Evolutionary conservation across 768 basidiomycete species (phyloP), one percentile per base, ranked within the genome.

Genomic region (Gelatoporia subvermispora): DNA sequence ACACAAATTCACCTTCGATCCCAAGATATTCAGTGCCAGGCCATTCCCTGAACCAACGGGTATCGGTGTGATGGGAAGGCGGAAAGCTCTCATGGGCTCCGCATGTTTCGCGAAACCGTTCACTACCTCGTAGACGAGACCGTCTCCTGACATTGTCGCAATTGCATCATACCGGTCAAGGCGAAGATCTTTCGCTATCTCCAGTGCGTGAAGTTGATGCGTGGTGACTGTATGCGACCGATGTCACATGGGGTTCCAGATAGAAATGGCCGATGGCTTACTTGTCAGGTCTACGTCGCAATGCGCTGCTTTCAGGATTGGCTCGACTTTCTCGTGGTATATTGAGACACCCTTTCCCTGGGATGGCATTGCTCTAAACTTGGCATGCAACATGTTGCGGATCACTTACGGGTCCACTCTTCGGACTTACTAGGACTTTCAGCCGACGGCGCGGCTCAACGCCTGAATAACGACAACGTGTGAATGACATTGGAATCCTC

Each of bases 1-100:
- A n/a, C 39, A 13, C 18, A 18, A 21, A 60, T 69, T 35, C 56
- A 84, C 84, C 62, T 81, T 68, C 20, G 75, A 52, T n/a, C 90
- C 90, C 18, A 91, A 65, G 16, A 93, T 63, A 57, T 90, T 91
- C 21, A 93, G 63, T 21, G 83, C 75, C 20, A 85, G 66, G 2
- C 80, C 90, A 54, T 93, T 93, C 4, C 85, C 90, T 11, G 88
- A 88, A 2, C 90, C 90, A 16, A 85, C 82, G 4, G 92, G 88
- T 59, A 93, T 80, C 3, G 85, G 88, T 0, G 82, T 81, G 21
- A 94, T 66, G 1, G 92, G 88, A 24, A 81, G 79, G 39, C 60
- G 62, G 48, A 93, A 77, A 0, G 86, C 90, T 41, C 70, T 72
- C 31, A 68, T 62, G 2, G 84, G 79, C 34, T 82, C 70, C 23